Base-by-base conservation (phyloP, 2,329 filamentous ascomycete genomes). In the Aureobasidium leucospermi region DNA sequence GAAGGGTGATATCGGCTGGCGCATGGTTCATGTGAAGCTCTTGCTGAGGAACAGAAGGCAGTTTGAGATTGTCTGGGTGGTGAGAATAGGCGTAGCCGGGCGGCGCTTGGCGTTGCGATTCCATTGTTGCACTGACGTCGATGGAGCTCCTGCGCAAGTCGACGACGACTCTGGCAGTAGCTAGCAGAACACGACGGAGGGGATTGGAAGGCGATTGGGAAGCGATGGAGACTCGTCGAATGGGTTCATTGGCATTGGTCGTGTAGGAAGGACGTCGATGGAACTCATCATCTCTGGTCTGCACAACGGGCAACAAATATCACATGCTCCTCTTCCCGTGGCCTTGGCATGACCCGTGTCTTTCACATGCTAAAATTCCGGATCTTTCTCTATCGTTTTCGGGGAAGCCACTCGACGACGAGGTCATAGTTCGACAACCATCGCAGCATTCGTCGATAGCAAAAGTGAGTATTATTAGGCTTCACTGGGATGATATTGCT, bases 1-100 rank as follows among this genome's bases (percentile, higher is more conserved):
- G 77, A 29, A 79, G 69, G 16, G 69, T 72, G 48, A 76, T 67
- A 23, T 71, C 67, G 58, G 64, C 55, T 9, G 60, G 62, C 41
- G 52, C 59, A 60, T 46, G 65, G 39, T 58, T 58, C 32, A 62
- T 51, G 11, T 63, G 64, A 28, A 72, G 68, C 9, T 68, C 66
- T 59, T 74, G 71, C 9, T 69, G 73, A 7, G 75, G 75, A 4
- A 76, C 74, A 0, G 72, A 73, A n/a, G 75, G 74, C 45, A 76
- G 68, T 39, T 72, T 67, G 52, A 77, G 70, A 13, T 69, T 68
- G 53, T 72, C 70, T 41, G 73, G 71, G 59, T 75, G 71, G 66
- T 75, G 74, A 61, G 74, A 71, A 63, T 77, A 78, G 31, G 74
- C 71, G 32, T 57, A 57, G 38, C 42, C 53, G 42, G 75, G 75